A percentile compares a stretch with the other conserved stretches of the same genome.
Evolutionary conservation across 768 basidiomycete species (phyloP).

Genomic region (Tricholoma hemisulphureum): DNA sequence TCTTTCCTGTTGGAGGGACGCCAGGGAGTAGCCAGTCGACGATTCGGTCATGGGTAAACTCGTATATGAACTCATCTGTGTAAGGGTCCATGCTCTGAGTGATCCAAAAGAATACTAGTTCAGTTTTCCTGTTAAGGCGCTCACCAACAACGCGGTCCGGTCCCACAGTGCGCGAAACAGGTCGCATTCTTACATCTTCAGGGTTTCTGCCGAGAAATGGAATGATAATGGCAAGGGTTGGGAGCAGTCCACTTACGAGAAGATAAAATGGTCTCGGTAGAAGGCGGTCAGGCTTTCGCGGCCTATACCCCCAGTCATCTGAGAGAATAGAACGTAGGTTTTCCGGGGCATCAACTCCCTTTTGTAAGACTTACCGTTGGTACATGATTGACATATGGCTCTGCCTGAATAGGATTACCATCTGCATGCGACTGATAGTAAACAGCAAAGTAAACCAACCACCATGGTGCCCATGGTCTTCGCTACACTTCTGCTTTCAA

Average conservation of each 20-base stretch:
- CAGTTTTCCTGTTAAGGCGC: slow-evolving; percentile 4
- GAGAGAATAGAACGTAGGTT: not conserved
- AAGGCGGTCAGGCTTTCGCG: slow-evolving; percentile 48
- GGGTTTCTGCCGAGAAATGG: slow-evolving; percentile 39
- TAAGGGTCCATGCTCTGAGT: not conserved
- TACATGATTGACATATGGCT: slow-evolving; percentile 61
- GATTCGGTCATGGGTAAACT: slow-evolving; percentile 42
- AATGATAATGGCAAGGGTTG: not conserved
- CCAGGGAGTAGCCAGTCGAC: slow-evolving; percentile 53
- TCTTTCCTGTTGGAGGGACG: slow-evolving; percentile 50
- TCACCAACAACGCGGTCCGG: slow-evolving; percentile 50
- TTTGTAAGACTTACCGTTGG: slow-evolving; percentile 41
- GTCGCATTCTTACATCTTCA: slow-evolving; percentile 40
- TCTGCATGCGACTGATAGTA: not conserved
- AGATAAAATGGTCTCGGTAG: slow-evolving; percentile 57
- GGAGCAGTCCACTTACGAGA: slow-evolving; percentile 34
- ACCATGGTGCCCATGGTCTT: slow-evolving; percentile 60
- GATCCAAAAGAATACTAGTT: not conserved
- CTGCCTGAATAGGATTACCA: slow-evolving; percentile 35
- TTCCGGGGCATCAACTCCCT: not conserved
- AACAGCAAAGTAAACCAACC: slow-evolving; percentile 29
- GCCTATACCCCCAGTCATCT: slow-evolving; percentile 60
- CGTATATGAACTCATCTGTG: slow-evolving; percentile 51
- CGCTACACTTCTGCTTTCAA: slow-evolving; percentile 47
- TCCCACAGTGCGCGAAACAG: slow-evolving; percentile 52